phyloP scores from a whole-genome alignment of 1,139 yeast species.

The Groenewaldozyma auringiensis region DNA sequence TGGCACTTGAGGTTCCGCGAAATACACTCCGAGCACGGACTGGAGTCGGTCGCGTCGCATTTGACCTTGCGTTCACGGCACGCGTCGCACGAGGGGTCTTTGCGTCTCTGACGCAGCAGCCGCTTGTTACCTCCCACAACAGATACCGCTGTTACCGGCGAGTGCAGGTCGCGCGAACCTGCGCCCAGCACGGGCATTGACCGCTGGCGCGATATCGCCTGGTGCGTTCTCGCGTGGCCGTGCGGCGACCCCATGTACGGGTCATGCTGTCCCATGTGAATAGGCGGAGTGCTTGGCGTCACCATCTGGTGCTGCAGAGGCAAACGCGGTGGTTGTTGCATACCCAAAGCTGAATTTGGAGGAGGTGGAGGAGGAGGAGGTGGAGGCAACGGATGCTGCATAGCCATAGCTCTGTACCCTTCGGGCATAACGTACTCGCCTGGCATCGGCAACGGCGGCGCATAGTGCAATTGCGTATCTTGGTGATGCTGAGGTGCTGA shows the following conservation, averaged over 20 bases:
- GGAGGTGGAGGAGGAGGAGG: constrained; percentile 8
- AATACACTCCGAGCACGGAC: constrained; percentile 27
- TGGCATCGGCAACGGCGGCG: background rate
- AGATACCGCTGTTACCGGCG: background rate
- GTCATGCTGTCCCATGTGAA: background rate
- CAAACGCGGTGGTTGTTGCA: constrained; percentile 5
- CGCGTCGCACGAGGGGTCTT: constrained; percentile 30
- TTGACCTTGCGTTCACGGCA: constrained; percentile 30
- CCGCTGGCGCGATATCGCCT: background rate
- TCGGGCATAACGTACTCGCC: background rate
- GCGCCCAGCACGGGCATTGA: background rate
- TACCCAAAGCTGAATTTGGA: constrained; percentile 1
- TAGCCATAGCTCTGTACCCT: background rate
- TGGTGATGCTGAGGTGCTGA: too few species aligned
- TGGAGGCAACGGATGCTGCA: background rate
- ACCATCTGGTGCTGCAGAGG: background rate
- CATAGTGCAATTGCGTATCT: too few species aligned
- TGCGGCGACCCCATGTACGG: background rate
- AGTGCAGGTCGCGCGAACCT: background rate
- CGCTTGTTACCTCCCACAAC: constrained; percentile 11
- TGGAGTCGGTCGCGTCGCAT: constrained; percentile 27
- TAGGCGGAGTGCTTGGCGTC: background rate
- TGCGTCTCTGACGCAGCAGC: constrained; percentile 26
- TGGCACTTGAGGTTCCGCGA: constrained; percentile 27
- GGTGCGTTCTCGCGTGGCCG: background rate